These are phyloP conservation scores for Aspergillus pseudonomiae DNA, from an alignment of 2,329 filamentous ascomycete genomes.

Conservation along the genomic window DNA sequence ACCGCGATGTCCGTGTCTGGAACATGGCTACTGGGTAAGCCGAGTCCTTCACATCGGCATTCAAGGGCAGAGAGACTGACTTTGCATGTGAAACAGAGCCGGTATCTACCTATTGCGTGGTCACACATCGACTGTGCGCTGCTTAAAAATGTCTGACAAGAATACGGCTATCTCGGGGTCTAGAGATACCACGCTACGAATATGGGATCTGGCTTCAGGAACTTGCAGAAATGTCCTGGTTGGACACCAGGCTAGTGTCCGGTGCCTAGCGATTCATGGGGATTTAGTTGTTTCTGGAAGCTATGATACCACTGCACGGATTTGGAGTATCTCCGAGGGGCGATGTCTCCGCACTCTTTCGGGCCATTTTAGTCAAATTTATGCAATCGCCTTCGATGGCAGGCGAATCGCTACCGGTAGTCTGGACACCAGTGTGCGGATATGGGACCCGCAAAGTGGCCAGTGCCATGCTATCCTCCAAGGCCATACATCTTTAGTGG, in stretches of 20 bases:
- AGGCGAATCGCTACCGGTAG: constrained; percentile 91
- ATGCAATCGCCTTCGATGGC: constrained; percentile 96
- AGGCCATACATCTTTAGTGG: constrained; percentile 94
- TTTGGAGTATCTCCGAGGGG: constrained; percentile 97
- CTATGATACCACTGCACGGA: constrained; percentile 94
- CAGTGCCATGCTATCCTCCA: constrained; percentile 90
- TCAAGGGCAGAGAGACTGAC: neutral
- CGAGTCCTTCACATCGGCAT: constrained; percentile 3
- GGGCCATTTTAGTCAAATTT: constrained; percentile 98
- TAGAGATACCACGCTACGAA: constrained; percentile 86
- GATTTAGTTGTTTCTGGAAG: constrained; percentile 97
- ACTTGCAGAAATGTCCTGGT: constrained; percentile 89
- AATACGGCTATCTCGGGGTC: constrained; percentile 96
- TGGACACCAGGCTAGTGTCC: constrained; percentile 92
- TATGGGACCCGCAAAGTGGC: constrained; percentile 90
- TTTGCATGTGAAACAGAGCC: constrained; percentile 52
- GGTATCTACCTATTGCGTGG: constrained; percentile 84
- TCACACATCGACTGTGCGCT: constrained; percentile 94
- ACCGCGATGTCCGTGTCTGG: constrained; percentile 96
- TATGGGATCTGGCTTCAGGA: constrained; percentile 91
- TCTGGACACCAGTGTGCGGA: constrained; percentile 92
- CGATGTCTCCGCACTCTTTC: constrained; percentile 86
- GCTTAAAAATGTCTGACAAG: constrained; percentile 94
- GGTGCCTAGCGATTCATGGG: constrained; percentile 93
- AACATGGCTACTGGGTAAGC: constrained; percentile 85